Conservation (phyloP, 1,284 basidiomycete species). For the Leccinum griseonigrum region DNA sequence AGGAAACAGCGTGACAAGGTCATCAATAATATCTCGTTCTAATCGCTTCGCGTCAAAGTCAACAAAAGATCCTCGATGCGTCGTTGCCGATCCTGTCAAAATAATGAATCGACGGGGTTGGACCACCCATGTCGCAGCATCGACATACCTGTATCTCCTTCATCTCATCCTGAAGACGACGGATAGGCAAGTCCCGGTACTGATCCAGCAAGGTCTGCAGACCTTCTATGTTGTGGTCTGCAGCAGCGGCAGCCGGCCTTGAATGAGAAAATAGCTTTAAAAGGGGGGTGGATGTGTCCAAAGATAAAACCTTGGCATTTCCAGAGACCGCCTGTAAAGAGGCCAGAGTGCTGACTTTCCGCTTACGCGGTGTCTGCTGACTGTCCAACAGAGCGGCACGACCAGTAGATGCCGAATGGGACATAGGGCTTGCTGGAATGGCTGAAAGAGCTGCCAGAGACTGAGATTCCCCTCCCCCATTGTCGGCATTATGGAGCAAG, state of each 20-base stretch:
- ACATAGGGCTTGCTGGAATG: conserved; percentile 13
- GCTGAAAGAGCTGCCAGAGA: conserved; percentile 15
- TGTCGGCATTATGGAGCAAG: conserved; percentile 49
- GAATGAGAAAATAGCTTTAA: conserved; percentile 27
- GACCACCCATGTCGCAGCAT: not conserved
- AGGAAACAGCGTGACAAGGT: not conserved
- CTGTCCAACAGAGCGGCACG: conserved; percentile 7
- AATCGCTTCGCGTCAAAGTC: conserved; percentile 49
- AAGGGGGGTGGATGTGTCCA: conserved; percentile 32
- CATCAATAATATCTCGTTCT: conserved; percentile 20
- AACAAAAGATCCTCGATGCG: conserved; percentile 71
- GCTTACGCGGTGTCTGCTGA: conserved; percentile 15
- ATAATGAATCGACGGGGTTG: conserved; percentile 3
- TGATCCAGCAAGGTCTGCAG: conserved; percentile 63
- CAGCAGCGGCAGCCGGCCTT: conserved; percentile 18
- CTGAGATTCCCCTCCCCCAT: conserved; percentile 24
- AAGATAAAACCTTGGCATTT: conserved; percentile 28
- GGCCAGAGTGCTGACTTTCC: conserved; percentile 30
- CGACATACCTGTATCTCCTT: conserved; percentile 68
- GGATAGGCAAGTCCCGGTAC: conserved; percentile 58
- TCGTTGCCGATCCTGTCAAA: conserved; percentile 65
- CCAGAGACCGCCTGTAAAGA: conserved; percentile 30
- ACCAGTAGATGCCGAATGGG: conserved; percentile 9
- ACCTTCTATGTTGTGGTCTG: conserved; percentile 42
- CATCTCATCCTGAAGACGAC: conserved; percentile 70